Evolutionary conservation across 345 rosid species (phyloP), one percentile per base, ranked within the genome.

Genomic region (Psidium guajava): DNA sequence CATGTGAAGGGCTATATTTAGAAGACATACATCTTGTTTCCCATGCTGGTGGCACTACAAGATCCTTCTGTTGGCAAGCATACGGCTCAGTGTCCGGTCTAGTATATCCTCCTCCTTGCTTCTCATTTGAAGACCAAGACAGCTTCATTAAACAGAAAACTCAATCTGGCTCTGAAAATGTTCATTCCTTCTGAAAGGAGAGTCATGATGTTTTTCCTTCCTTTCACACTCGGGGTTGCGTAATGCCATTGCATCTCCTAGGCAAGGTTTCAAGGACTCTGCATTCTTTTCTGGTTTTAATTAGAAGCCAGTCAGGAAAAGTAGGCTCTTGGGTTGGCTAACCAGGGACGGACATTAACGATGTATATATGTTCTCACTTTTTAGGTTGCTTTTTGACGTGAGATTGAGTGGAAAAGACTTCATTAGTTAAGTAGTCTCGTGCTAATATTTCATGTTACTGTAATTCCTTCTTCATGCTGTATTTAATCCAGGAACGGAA

Each of bases 11-110:
- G 44, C 88, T 96, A 84, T 88, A 86, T 84, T 84, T 95, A 84
- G 93, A 97, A 88, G 96, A 97, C 64, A 84, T 95, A 88, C 89
- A 91, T 73, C 94, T 97, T 12, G 85, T 83, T 24, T 89, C 94
- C n/a, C 52, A 85, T 52, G 50, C 58, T 9, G 91, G 91, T 49
- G 93, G 88, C 16, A 47, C 47, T 36, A 85, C 92, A 20, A 85
- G 84, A 84, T 93, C 98, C 14, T 93, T 92, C 83, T 95, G 99
- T 83, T 95, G 98, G 98, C 88, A 94, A 87, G 98, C 98, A 74
- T 87, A 91, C 55, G 98, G 98, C 84, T 87, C 91, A n/a, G 91
- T 90, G 84, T 82, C 40, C 1, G 98, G 93, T 89, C 85, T 86
- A 81, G 91, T 95, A 51, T 58, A 85, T 28, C 98, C 99, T 36